phyloP scores from a whole-genome alignment of 176 grass and related monocot genomes.

The Lolium perenne region DNA sequence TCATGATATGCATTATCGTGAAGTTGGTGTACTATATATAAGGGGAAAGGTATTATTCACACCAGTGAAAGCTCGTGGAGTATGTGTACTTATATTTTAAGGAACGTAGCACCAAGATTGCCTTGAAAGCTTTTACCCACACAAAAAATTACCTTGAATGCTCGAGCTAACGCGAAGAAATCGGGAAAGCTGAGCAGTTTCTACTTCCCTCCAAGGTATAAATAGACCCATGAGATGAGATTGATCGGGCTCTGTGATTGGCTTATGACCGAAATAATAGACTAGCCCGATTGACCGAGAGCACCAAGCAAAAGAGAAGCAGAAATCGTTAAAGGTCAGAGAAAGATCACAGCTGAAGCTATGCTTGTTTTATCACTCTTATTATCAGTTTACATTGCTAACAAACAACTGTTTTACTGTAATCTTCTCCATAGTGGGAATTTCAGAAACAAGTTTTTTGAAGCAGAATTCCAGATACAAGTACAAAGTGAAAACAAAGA shows the following conservation, averaged over 20 bases:
- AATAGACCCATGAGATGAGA: not conserved
- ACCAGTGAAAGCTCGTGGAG: not conserved
- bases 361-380: not conserved
- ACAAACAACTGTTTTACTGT: not conserved
- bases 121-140: no score
- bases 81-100: no score
- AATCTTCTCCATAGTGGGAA: not conserved
- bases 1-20: not conserved
- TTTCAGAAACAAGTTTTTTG: not conserved
- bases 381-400: not conserved
- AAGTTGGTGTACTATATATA: not conserved
- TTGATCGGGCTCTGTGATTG: not conserved
- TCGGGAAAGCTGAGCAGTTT: not conserved
- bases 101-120: no score
- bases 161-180: not conserved
- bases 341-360: not conserved
- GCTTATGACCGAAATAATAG: no score
- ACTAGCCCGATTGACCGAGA: no score
- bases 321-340: not conserved
- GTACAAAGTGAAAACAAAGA: not conserved
- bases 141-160: not conserved
- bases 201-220: not conserved
- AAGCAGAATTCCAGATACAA: not conserved
- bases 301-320: not conserved
- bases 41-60: not conserved